Percentiles rank a stretch among this genome's conserved stretches.
Conservation (phyloP, 1,139 yeast genomes). For the Kodamaea anthophila region DNA sequence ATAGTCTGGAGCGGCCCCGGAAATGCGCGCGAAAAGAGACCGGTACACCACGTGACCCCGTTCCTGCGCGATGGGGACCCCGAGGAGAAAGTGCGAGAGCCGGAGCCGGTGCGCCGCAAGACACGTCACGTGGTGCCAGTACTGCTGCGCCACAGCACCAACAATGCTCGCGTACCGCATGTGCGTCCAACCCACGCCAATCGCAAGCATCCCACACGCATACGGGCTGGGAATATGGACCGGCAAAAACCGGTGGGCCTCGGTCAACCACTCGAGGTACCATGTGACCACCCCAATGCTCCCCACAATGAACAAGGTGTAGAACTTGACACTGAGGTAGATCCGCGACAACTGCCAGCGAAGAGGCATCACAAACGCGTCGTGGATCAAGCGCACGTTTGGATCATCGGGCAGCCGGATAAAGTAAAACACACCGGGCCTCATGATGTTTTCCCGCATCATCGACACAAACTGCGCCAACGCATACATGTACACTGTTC, state of each 20-base stretch:
- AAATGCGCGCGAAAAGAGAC: conserved; percentile 35
- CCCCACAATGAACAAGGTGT: conserved; percentile 61
- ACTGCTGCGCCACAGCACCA: conserved; percentile 32
- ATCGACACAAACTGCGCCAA: conserved; percentile 85
- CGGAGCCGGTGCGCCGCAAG: conserved; percentile 54
- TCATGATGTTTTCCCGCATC: conserved; percentile 63
- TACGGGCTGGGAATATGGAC: not conserved
- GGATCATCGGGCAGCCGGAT: conserved; percentile 95
- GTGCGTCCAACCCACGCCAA: not conserved
- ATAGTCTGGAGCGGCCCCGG: conserved; percentile 49
- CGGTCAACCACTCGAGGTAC: conserved; percentile 31
- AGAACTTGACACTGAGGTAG: conserved; percentile 67
- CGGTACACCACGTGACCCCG: conserved; percentile 66
- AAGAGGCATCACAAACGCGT: conserved; percentile 76
- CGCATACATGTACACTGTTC: conserved; percentile 81
- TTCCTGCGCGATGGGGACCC: conserved; percentile 63
- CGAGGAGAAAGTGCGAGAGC: conserved; percentile 73
- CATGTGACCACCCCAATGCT: conserved; percentile 72
- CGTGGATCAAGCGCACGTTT: conserved; percentile 80
- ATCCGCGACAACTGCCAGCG: conserved; percentile 68
- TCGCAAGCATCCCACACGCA: not conserved
- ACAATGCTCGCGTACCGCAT: not conserved
- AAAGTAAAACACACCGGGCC: conserved; percentile 87
- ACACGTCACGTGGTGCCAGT: conserved; percentile 62
- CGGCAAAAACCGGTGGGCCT: not conserved